Percentiles rank a stretch among this genome's conserved stretches.
These are phyloP conservation scores for Melampsora larici-populina DNA, from an alignment of 1,284 basidiomycete species.

Conservation along the genomic window DNA sequence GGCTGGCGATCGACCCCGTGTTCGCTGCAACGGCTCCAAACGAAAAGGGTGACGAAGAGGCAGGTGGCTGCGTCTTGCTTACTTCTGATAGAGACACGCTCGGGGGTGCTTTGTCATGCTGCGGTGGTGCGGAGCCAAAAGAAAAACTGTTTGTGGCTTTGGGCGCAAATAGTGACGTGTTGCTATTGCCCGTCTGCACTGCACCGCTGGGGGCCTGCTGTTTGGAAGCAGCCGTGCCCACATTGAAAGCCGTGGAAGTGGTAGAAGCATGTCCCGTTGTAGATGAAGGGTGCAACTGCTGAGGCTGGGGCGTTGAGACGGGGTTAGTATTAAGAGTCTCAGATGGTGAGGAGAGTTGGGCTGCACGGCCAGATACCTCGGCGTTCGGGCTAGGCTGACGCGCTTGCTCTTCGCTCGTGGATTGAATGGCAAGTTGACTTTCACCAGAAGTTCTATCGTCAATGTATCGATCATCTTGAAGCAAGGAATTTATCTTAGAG, in stretches of 20 bases:
- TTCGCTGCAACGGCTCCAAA: neutral
- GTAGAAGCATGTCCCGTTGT: neutral
- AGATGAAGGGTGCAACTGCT: neutral
- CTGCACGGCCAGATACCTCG: neutral
- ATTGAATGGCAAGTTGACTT: neutral
- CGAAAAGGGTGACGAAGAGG: neutral
- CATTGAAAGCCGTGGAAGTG: neutral
- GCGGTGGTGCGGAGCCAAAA: neutral
- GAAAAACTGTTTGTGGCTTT: neutral
- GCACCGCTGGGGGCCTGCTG: neutral
- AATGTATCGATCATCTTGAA: slow-evolving; percentile 5
- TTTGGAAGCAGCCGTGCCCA: neutral
- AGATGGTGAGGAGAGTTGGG: neutral
- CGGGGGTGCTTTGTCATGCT: neutral
- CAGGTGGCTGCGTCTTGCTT: neutral
- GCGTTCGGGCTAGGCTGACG: neutral
- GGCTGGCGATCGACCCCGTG: no score
- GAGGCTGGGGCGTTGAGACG: neutral
- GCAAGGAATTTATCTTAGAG: slow-evolving; percentile 13
- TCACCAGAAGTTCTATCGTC: slow-evolving; percentile 1
- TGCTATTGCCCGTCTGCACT: neutral
- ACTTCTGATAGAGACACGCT: neutral
- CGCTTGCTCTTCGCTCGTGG: neutral
- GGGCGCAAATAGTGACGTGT: neutral
- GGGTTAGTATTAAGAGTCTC: no score